Base-by-base conservation (phyloP, 2,329 filamentous ascomycete species). In the Colletotrichum sp. region DNA sequence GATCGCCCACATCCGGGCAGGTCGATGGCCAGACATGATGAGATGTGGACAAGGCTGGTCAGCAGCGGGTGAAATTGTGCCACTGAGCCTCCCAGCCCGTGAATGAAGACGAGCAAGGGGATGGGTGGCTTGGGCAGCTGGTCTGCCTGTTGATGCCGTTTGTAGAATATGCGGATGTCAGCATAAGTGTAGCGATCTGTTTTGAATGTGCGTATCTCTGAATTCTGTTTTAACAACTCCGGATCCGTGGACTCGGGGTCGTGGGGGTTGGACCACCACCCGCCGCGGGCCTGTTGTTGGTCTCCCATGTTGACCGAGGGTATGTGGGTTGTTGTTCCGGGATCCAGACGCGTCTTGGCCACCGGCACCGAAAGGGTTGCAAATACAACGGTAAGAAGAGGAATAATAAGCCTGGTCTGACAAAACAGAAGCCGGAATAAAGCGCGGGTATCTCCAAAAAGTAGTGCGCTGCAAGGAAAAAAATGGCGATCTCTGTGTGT, bases 51-150 rank as follows among this genome's bases (percentile, higher is more conserved):
- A 64, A 99, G 88, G 83, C 95, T 97, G 25, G 92, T 94, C 19
- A 98, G 86, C 7, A 98, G 86, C 34, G 94, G 92, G 71, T 95
- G 91, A 82, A 98, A 98, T 82, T 98, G 97, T 13, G 95, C 94
- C 28, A 96, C 90, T 1, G 95, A 98, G 65, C 97, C 97, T n/a
- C 96, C 97, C 12, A 98, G 89, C 2, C 97, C 97, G 81, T 98
- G 97, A 73, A 98, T 89, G 82, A 98, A 98, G 59, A 98, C 96
- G 5, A 98, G 87, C 12, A 99, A 86, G 2, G 97, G 97, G 1
- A 91, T 89, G 2, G 95, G 94, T 77, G 92, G 89, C 57, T 88
- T 90, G 4, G 95, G 95, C 6, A 98, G 89, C 83, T 97, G 94
- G 75, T 93, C 91, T n/a, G 93, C 92, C 81, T 98, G 95, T 25